Percentiles rank a stretch among this genome's conserved stretches.
phyloP scores from a whole-genome alignment of 1,284 basidiomycete genomes.

The Cryptococcus wingfieldii region DNA sequence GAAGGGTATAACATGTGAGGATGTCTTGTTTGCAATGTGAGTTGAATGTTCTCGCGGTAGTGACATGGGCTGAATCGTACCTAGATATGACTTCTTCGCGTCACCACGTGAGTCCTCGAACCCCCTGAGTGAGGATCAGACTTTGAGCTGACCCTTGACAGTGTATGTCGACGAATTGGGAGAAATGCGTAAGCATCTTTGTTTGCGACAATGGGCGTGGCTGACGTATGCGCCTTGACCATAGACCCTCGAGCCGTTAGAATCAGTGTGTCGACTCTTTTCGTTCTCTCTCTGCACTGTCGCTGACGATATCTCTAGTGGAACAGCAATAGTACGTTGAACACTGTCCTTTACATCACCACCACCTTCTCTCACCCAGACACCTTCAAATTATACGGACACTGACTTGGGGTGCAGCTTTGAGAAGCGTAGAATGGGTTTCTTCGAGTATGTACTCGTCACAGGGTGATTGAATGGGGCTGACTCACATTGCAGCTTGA shows the following conservation, averaged over 20 bases:
- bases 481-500: constrained; percentile 15
- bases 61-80: not conserved
- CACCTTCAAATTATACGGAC: not conserved
- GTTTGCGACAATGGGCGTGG: not conserved
- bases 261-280: constrained; percentile 27
- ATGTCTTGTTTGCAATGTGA: constrained; percentile 44
- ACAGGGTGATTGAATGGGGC: too few relatives aligned
- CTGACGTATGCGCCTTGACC: not conserved
- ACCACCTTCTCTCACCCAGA: too few relatives aligned
- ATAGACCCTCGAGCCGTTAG: constrained; percentile 32
- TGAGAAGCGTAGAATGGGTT: constrained; percentile 42
- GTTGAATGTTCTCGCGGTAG: constrained; percentile 1
- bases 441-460: constrained; percentile 28
- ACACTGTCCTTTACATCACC: too few relatives aligned
- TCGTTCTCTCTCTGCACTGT: not conserved
- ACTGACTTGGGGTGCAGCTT: constrained; percentile 19
- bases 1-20: constrained; percentile 43
- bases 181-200: constrained; percentile 34
- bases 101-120: constrained; percentile 29
- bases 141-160: constrained; percentile 12
- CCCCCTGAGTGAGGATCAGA: not conserved
- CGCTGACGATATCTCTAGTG: constrained; percentile 22
- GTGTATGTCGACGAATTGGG: constrained; percentile 45
- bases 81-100: constrained; percentile 45
- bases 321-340: constrained; percentile 44